phyloP scores from a whole-genome alignment of 2,329 filamentous ascomycete genomes.

The Aureobasidium vineae region DNA sequence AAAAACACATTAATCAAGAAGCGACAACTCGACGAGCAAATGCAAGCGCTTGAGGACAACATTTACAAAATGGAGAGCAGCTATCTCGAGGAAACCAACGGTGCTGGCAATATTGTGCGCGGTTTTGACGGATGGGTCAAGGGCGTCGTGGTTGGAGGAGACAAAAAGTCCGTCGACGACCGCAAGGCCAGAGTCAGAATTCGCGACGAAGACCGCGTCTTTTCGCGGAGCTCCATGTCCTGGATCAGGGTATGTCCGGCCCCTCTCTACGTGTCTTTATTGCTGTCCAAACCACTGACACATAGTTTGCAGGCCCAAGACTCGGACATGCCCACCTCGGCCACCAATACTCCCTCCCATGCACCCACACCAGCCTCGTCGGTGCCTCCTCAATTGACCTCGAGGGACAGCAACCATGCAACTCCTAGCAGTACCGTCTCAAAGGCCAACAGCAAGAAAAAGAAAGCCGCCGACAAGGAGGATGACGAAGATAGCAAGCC shows the following conservation, averaged over 20 bases:
- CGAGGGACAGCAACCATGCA: slow-evolving; percentile 46
- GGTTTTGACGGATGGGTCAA: slow-evolving; percentile 99
- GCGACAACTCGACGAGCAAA: slow-evolving; percentile 56
- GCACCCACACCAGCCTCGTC: slow-evolving; percentile 50
- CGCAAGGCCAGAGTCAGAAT: slow-evolving; percentile 62
- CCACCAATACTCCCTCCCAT: slow-evolving; percentile 45
- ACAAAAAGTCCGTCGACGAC: slow-evolving; percentile 53
- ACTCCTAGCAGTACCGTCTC: slow-evolving; percentile 40
- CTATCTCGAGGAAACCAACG: slow-evolving; percentile 86
- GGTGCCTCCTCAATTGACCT: slow-evolving; percentile 43
- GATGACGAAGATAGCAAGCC: slow-evolving; percentile 49
- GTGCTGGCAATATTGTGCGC: slow-evolving; percentile 88
- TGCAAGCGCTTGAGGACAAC: slow-evolving; percentile 64
- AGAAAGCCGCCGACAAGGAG: slow-evolving; percentile 48
- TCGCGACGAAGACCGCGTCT: slow-evolving; percentile 70
- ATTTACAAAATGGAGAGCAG: slow-evolving; percentile 80
- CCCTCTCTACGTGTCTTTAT: not conserved
- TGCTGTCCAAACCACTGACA: slow-evolving; percentile 6
- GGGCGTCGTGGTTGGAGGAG: slow-evolving; percentile 55
- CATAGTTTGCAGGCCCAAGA: slow-evolving; percentile 35
- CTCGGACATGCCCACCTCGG: slow-evolving; percentile 42
- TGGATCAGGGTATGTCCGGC: slow-evolving; percentile 38
- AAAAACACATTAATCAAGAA: slow-evolving; percentile 66
- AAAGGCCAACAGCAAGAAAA: slow-evolving; percentile 44
- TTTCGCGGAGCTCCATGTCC: slow-evolving; percentile 45